Evolutionary conservation across 495 filamentous ascomycete species (phyloP).

Genomic region (Hyaloscypha bicolor): DNA sequence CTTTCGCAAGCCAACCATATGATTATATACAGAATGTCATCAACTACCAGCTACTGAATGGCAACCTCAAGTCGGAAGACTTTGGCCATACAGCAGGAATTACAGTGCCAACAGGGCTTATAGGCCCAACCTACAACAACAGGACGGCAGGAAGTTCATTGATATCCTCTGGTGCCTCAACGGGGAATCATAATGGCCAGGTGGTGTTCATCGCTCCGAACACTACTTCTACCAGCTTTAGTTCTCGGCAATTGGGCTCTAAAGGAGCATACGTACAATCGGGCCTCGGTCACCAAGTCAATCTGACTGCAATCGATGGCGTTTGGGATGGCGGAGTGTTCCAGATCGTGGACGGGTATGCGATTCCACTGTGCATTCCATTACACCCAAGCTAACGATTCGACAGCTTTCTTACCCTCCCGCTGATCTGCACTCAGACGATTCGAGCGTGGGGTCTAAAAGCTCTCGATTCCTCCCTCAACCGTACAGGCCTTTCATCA

Average conservation of each 20-base stretch:
- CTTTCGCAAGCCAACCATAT: neutral
- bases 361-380: neutral
- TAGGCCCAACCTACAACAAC: constrained; percentile 30
- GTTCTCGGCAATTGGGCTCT: neutral
- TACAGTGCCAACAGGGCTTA: constrained; percentile 26
- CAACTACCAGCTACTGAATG: constrained; percentile 9
- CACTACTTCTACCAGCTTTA: neutral
- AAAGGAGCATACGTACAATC: neutral
- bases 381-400: neutral
- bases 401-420: constrained; percentile 32
- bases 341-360: constrained; percentile 9
- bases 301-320: neutral
- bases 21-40: neutral
- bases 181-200: neutral
- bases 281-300: neutral
- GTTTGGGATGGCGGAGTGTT: constrained; percentile 10
- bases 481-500: constrained; percentile 25
- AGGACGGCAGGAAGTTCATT: constrained; percentile 20
- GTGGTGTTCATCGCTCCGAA: constrained; percentile 9
- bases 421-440: constrained; percentile 31
- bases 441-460: constrained; percentile 27
- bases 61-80: neutral
- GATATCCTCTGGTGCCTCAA: neutral
- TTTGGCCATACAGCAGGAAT: constrained; percentile 25
- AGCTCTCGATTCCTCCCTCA: constrained; percentile 30